These are phyloP conservation scores for Botryobasidium botryosum DNA, from an alignment of 768 basidiomycete genomes.

Conservation along the genomic window DNA sequence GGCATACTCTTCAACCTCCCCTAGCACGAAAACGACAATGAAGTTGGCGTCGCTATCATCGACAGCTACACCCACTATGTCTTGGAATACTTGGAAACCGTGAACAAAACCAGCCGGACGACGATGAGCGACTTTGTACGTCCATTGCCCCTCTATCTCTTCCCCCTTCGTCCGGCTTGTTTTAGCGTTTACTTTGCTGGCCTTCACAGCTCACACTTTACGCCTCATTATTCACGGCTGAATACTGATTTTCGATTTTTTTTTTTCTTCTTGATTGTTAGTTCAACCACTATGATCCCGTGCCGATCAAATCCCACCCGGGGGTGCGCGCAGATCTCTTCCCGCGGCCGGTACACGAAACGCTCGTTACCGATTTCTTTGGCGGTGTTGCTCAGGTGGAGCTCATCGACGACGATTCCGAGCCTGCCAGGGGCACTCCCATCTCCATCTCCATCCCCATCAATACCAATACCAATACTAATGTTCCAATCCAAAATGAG, in stretches of 20 bases:
- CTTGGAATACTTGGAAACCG: conserved; percentile 77
- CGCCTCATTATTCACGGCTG: too few species aligned
- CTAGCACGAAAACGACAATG: conserved; percentile 83
- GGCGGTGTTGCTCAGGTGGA: conserved; percentile 80
- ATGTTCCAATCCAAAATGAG: too few species aligned
- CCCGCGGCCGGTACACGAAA: conserved; percentile 34
- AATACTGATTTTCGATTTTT: background rate
- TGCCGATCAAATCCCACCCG: conserved; percentile 62
- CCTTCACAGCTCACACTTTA: too few species aligned
- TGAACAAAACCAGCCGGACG: conserved; percentile 74
- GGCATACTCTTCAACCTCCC: conserved; percentile 4
- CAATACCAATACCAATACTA: too few species aligned
- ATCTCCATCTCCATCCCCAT: too few species aligned
- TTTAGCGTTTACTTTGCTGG: background rate
- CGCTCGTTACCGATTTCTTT: conserved; percentile 69
- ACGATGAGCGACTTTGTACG: conserved; percentile 72
- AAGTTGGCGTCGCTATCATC: conserved; percentile 90
- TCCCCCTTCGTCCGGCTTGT: background rate
- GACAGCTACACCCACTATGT: conserved; percentile 89
- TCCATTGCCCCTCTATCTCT: too few species aligned
- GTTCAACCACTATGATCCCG: conserved; percentile 67
- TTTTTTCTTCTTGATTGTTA: conserved; percentile 19
- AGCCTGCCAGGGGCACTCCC: too few species aligned
- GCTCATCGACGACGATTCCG: conserved; percentile 22
- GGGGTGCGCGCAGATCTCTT: conserved; percentile 85